Evolutionary conservation across 371 early-diverging fungal genomes (phyloP).

Genomic region (Mucor piriformis): DNA sequence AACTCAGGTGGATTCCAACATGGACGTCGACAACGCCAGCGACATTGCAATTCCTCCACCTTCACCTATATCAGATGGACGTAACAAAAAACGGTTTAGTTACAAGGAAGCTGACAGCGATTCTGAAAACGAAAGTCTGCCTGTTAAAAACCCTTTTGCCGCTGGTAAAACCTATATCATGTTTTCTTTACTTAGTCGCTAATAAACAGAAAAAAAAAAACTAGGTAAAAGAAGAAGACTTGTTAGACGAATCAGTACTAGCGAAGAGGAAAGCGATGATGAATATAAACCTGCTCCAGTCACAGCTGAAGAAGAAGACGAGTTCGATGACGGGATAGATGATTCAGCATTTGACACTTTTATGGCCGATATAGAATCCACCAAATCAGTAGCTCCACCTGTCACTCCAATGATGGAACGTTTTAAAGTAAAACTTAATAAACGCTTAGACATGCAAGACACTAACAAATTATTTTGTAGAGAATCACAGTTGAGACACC

Average conservation of each 20-base stretch:
- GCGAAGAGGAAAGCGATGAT: constrained; percentile 27
- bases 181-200: no score
- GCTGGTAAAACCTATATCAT: no score
- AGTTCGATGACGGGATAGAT: constrained; percentile 5
- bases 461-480: neutral
- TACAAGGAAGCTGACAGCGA: neutral
- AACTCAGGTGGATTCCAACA: no score
- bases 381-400: neutral
- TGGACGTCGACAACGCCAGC: no score
- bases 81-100: neutral
- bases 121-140: neutral
- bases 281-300: neutral
- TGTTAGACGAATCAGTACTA: constrained; percentile 10
- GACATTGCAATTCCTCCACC: no score
- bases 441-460: no score
- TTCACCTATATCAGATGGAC: neutral
- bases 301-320: constrained; percentile 6
- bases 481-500: no score
- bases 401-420: constrained; percentile 20
- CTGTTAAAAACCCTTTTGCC: neutral
- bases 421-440: neutral
- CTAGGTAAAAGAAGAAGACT: constrained; percentile 10
- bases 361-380: constrained; percentile 9
- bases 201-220: no score
- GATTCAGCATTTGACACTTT: constrained; percentile 1